Evolutionary conservation across 2,329 filamentous ascomycete genomes (phyloP).

Genomic region (Ophiostoma pallidulum): DNA sequence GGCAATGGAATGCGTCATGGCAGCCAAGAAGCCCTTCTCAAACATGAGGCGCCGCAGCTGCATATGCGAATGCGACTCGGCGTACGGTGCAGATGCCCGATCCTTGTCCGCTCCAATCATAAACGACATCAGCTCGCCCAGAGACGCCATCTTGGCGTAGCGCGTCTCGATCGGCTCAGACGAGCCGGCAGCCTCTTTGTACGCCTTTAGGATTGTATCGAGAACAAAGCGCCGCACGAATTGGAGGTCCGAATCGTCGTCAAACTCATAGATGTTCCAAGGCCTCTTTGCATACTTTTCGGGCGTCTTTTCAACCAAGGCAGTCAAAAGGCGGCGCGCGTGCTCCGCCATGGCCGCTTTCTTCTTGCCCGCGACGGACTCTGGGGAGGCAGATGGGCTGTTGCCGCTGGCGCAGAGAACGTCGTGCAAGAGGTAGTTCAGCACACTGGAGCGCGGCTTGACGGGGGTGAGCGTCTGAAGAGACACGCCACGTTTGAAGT

Average conservation of each 20-base stretch:
- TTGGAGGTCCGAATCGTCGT: constrained; percentile 73
- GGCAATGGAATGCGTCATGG: constrained; percentile 82
- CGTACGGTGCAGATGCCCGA: constrained; percentile 40
- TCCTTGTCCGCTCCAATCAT: constrained; percentile 80
- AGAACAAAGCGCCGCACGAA: constrained; percentile 94
- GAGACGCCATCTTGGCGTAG: constrained; percentile 76
- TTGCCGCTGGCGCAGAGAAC: constrained; percentile 54
- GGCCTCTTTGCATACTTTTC: constrained; percentile 57
- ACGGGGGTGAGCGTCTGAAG: constrained; percentile 78
- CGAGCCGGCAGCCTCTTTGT: constrained; percentile 75
- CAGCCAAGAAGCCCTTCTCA: constrained; percentile 88
- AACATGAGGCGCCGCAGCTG: constrained; percentile 94
- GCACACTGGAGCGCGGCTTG: constrained; percentile 81
- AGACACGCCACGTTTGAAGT: constrained; percentile 89
- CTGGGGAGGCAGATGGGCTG: constrained; percentile 29
- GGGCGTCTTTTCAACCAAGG: constrained; percentile 77
- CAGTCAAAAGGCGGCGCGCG: constrained; percentile 77
- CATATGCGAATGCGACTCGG: constrained; percentile 52
- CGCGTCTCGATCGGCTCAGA: constrained; percentile 74
- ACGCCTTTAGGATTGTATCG: constrained; percentile 84
- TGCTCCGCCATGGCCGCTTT: constrained; percentile 74
- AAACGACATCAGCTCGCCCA: constrained; percentile 85
- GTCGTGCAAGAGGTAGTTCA: constrained; percentile 87
- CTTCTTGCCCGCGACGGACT: constrained; percentile 73
- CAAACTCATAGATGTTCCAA: constrained; percentile 52